These are phyloP conservation scores for Pyrenochaeta sp. DNA, from an alignment of 2,329 filamentous ascomycete genomes.

Conservation along the genomic window DNA sequence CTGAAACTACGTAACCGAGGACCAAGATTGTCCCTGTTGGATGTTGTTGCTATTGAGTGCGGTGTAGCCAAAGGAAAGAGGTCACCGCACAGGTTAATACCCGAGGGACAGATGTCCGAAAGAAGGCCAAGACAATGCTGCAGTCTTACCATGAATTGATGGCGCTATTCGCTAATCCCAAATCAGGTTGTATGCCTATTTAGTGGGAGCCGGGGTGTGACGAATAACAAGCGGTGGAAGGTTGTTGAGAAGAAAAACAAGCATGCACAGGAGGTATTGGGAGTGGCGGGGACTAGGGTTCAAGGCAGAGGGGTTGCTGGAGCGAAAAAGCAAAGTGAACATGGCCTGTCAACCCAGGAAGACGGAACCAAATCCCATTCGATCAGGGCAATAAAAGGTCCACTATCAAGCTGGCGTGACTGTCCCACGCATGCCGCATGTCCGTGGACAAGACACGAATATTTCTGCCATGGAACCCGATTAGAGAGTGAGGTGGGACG, in stretches of 20 bases:
- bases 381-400: slow-evolving; percentile 7
- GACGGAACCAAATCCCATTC: slow-evolving; percentile 24
- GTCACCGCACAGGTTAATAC: too few relatives aligned
- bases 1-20: too few relatives aligned
- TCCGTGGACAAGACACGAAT: slow-evolving; percentile 2
- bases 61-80: too few relatives aligned
- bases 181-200: too few relatives aligned
- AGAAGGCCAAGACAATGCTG: too few relatives aligned
- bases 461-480: slow-evolving; percentile 1
- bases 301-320: not conserved
- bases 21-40: too few relatives aligned
- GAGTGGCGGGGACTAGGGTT: slow-evolving; percentile 6
- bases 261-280: not conserved
- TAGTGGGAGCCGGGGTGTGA: too few relatives aligned
- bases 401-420: slow-evolving; percentile 6
- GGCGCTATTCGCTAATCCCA: too few relatives aligned
- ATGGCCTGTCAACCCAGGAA: slow-evolving; percentile 20
- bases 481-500: slow-evolving; percentile 7
- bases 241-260: not conserved
- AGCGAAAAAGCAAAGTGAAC: slow-evolving; percentile 12
- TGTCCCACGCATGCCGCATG: slow-evolving; percentile 4
- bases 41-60: too few relatives aligned
- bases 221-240: too few relatives aligned
- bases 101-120: too few relatives aligned
- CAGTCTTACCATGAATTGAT: too few relatives aligned